Evolutionary conservation across 805 yeast genomes (phyloP), one percentile per base, ranked within the genome.

Genomic region (Cyberlindnera euphorbiae): DNA sequence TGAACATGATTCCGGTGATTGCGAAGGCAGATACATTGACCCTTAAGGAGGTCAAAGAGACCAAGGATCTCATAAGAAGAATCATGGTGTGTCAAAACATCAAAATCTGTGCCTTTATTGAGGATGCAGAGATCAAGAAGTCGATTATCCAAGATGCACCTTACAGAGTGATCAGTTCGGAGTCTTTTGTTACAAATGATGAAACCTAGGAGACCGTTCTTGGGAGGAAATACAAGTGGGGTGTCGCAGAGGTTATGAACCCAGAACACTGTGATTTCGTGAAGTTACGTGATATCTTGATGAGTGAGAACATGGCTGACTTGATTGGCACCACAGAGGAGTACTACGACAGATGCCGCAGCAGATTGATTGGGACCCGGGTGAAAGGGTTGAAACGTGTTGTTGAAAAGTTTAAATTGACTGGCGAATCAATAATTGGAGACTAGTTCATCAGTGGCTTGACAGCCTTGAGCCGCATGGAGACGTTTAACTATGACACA

Each of bases 221-320:
- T 44, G 95, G 93, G 13, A 71, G 96, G 52, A 70, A 71, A 52
- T 89, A 87, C 62, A 69, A 66, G 13, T 89, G 96, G 96, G 97
- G 97, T 1, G 59, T 74, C 16, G 84, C 85, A 11, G 95, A 88
- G 53, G 82, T 85, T 27, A 95, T 84, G 52, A 81, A 86, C 56
- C 73, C 71, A 14, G 58, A 64, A 8, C 88, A 82, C 58, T 85
- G 95, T 60, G 96, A 90, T 56, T 87, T 87, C 52, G 45, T 60
- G 19, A 67, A 67, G 42, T 67, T 89, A 44, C 74, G 85, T 46
- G 71, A 77, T 24, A 60, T 86, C 26, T 62, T 89, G 32, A 66
- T 89, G 60, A 70, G 79, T 17, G 70, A 78, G 15, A 73, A 85
- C 58, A 73, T 86, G 82, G 71, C 83, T 33, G 96, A 88, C 52